Conservation (phyloP, 192 early-diverging fungal genomes). For the Umbelopsis ramanniana region DNA sequence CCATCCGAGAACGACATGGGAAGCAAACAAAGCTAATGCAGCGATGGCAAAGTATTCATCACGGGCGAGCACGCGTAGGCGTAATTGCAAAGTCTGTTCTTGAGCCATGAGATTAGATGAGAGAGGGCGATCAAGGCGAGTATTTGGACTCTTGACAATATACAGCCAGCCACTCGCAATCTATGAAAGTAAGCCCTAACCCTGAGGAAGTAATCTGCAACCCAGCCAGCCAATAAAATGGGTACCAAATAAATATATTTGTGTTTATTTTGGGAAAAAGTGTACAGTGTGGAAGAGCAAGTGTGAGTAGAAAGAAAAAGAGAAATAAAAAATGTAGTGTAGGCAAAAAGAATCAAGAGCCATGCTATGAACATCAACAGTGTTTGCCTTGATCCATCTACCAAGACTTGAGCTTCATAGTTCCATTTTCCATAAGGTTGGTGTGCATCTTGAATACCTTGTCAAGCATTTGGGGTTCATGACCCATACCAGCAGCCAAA, state of each 20-base stretch:
- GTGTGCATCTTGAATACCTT: conserved; percentile 51
- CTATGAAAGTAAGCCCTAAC: background rate
- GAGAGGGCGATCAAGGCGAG: background rate
- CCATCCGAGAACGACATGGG: conserved; percentile 9
- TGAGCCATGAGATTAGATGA: background rate
- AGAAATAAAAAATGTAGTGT: too few relatives aligned
- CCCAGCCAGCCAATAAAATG: background rate
- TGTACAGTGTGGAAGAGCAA: background rate
- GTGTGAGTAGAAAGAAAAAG: background rate
- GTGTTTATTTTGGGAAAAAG: background rate
- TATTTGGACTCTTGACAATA: too few relatives aligned
- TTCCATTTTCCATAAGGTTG: conserved; percentile 45
- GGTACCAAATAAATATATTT: background rate
- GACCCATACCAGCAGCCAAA: conserved; percentile 40
- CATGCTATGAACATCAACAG: too few relatives aligned
- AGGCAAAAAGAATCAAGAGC: too few relatives aligned
- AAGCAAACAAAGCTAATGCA: background rate
- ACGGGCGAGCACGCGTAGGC: conserved; percentile 3
- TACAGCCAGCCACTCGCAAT: background rate
- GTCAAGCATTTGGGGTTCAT: conserved; percentile 50
- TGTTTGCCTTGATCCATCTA: background rate
- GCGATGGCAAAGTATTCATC: background rate
- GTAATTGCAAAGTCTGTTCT: conserved; percentile 20
- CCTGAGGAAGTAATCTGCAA: background rate
- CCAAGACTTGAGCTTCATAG: conserved; percentile 48